Conservation (phyloP, 495 filamentous ascomycete genomes). For the Tetracladium setigerum region DNA sequence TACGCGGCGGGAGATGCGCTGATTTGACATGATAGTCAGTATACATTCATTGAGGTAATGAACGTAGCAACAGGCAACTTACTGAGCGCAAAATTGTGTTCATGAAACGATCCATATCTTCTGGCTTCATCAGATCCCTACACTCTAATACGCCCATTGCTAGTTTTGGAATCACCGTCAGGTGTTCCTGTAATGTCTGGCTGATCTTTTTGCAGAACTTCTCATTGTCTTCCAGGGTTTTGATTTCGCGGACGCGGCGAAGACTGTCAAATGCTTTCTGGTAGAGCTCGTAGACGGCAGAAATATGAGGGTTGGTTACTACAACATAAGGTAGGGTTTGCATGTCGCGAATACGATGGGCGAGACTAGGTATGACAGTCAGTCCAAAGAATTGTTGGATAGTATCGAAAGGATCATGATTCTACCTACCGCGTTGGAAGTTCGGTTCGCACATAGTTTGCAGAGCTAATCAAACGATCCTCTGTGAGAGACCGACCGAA, state of each 20-base stretch:
- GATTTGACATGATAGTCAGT: slow-evolving; percentile 5
- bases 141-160: slow-evolving; percentile 92
- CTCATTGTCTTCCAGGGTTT: slow-evolving; percentile 85
- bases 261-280: slow-evolving; percentile 90
- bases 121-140: slow-evolving; percentile 64
- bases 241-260: slow-evolving; percentile 74
- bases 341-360: slow-evolving; percentile 94
- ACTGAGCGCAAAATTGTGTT: slow-evolving; percentile 86
- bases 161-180: slow-evolving; percentile 87
- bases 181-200: slow-evolving; percentile 73
- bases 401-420: neutral
- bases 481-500: slow-evolving; percentile 88
- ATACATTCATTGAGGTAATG: slow-evolving; percentile 3
- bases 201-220: slow-evolving; percentile 74
- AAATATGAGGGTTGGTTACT: slow-evolving; percentile 89
- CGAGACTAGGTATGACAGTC: slow-evolving; percentile 46
- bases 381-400: neutral
- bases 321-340: slow-evolving; percentile 94
- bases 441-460: slow-evolving; percentile 95
- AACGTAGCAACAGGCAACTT: slow-evolving; percentile 23
- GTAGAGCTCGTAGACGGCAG: slow-evolving; percentile 93
- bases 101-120: slow-evolving; percentile 89
- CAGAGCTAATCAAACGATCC: slow-evolving; percentile 78
- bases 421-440: slow-evolving; percentile 69
- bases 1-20: slow-evolving; percentile 90